Evolutionary conservation across 192 early-diverging fungal species (phyloP), one percentile per base, ranked within the genome.

Genomic region (Pilaira anomala): DNA sequence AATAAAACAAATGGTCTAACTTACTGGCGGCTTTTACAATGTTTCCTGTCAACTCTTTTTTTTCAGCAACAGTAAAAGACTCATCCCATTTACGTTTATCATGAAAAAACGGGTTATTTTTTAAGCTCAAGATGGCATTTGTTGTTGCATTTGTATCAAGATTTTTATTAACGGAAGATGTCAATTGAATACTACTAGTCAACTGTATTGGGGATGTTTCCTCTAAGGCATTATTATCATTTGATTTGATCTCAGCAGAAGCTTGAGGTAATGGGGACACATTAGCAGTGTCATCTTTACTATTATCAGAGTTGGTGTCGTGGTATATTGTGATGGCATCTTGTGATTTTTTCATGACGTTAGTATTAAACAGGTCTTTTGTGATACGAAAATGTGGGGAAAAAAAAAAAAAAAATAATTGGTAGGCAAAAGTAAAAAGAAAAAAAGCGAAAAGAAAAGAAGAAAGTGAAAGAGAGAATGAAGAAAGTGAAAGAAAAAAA

Each of bases 21-120:
- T 45, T 48, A 48, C 59, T 45, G 11, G 59, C 26, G 14, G 59
- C 59, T 48, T 61, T 61, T 30, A 48, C 42, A 12, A 61, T 61
- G 18, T 61, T 61, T 45, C 44, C 42, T 13, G 24, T 48, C 18
- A 48, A 45, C 21, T 48, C 59, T 19, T 46, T n/a, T 19, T 48
- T 45, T 16, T 61, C 59, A 8, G 42, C 59, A 30, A 48, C 18
- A 13, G 59, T 61, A 30, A 61, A 61, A 4, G 59, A 61, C 18
- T 61, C 59, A 12, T 61, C 45, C 59, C 59, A 61, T 21, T 61
- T 61, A 1, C 59, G 42, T 22, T 61, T 61, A 19, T 61, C 45
- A 7, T 61, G 33, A 57, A 14, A 57, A 8, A 28, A 2, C 16
- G n/a, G 0, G 3, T 54, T 28, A n/a, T 54, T 54, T 30, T 54